phyloP scores from a whole-genome alignment of 768 basidiomycete species.

The Mycena rebaudengoi region DNA sequence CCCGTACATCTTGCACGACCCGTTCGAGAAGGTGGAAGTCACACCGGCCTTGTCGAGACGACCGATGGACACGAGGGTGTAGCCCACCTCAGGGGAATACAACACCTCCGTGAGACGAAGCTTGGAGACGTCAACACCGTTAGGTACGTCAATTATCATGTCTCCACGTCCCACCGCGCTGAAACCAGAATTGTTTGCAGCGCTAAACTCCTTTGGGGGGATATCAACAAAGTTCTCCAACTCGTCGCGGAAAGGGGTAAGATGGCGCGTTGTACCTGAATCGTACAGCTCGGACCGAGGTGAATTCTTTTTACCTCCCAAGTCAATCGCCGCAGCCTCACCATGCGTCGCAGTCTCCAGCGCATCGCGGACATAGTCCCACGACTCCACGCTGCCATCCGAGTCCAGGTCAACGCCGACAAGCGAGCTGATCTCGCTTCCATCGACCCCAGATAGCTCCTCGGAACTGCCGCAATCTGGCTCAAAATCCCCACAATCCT shows the following conservation, averaged over 20 bases:
- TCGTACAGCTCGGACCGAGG: slow-evolving; percentile 32
- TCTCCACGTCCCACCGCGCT: slow-evolving; percentile 41
- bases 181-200: no score
- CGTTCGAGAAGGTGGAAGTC: slow-evolving; percentile 30
- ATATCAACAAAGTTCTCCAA: neutral
- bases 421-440: slow-evolving; percentile 8
- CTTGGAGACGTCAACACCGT: slow-evolving; percentile 34
- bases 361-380: neutral
- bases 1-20: slow-evolving; percentile 19
- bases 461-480: slow-evolving; percentile 9
- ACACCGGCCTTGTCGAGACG: slow-evolving; percentile 27
- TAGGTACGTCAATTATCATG: slow-evolving; percentile 40
- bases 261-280: slow-evolving; percentile 20
- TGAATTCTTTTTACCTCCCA: no score
- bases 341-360: slow-evolving; percentile 3
- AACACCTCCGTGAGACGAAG: slow-evolving; percentile 11
- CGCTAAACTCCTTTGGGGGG: neutral
- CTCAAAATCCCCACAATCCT: slow-evolving; percentile 7
- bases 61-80: neutral
- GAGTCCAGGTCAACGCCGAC: slow-evolving; percentile 16
- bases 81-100: neutral
- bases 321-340: neutral
- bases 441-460: slow-evolving; percentile 16
- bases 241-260: neutral
- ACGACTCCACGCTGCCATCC: slow-evolving; percentile 9